Conservation (phyloP, 2,329 filamentous ascomycete species). For the Aspergillus vadensis region DNA sequence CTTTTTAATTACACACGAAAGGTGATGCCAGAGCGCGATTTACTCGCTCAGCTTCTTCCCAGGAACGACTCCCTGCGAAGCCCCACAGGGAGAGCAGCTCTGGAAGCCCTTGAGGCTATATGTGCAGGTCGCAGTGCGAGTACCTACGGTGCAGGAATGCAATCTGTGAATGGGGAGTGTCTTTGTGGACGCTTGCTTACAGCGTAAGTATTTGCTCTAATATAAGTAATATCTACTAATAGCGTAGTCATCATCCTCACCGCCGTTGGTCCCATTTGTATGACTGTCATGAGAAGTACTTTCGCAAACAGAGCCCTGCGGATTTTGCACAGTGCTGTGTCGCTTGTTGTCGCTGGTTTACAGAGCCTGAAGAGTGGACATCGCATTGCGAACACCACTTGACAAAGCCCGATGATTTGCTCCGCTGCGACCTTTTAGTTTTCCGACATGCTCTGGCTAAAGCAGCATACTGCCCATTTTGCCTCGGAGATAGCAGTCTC, state of each 20-base stretch:
- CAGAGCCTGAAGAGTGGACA: conserved; percentile 9
- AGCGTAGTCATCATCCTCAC: conserved; percentile 9
- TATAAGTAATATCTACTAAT: conserved; percentile 2
- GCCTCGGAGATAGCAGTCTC: conserved; percentile 7
- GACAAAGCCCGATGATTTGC: conserved; percentile 10
- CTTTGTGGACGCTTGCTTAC: background rate
- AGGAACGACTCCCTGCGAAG: conserved; percentile 11
- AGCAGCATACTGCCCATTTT: conserved; percentile 16
- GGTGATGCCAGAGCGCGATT: conserved; percentile 18
- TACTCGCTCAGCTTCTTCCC: conserved; percentile 15
- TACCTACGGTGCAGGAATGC: conserved; percentile 7
- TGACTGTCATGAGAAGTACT: conserved; percentile 10
- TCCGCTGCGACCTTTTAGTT: conserved; percentile 16
- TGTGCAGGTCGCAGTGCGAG: conserved; percentile 5
- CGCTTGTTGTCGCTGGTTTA: conserved; percentile 15
- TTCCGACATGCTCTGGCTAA: conserved; percentile 18
- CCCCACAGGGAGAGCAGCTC: background rate
- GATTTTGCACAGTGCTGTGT: conserved; percentile 17
- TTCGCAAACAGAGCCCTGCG: conserved; percentile 1
- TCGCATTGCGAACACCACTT: conserved; percentile 15
- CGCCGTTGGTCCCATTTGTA: conserved; percentile 20
- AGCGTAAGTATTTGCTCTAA: conserved; percentile 6
- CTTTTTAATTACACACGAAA: conserved; percentile 16
- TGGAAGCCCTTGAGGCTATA: conserved; percentile 12
- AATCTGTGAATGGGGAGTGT: conserved; percentile 7